Evolutionary conservation across 768 basidiomycete species (phyloP).

Genomic region (Ephemerocybe angulata): DNA sequence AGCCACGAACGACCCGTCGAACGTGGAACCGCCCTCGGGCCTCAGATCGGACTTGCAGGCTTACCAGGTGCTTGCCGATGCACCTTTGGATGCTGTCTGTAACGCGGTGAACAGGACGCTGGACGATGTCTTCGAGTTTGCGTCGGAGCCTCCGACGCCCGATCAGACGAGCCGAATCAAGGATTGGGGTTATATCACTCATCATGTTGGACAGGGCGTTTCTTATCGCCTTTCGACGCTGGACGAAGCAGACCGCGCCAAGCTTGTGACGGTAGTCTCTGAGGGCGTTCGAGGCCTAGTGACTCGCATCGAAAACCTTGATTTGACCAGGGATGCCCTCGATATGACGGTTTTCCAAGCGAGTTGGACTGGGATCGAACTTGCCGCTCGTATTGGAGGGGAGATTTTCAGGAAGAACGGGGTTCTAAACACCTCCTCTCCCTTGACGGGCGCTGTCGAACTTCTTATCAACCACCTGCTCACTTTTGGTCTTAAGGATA

Average conservation of each 20-base stretch:
- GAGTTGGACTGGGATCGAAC: conserved; percentile 66
- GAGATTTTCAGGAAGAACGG: conserved; percentile 16
- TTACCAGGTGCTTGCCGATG: background rate
- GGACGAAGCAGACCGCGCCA: background rate
- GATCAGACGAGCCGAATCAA: conserved; percentile 25
- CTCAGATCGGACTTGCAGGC: conserved; percentile 15
- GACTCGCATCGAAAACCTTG: background rate
- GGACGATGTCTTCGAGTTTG: conserved; percentile 40
- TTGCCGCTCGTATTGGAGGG: conserved; percentile 41
- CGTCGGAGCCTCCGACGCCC: conserved; percentile 33
- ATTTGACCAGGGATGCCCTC: conserved; percentile 26
- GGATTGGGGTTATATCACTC: conserved; percentile 40
- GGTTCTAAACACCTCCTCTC: conserved; percentile 8
- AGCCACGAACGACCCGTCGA: conserved; percentile 26
- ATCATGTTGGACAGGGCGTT: conserved; percentile 39
- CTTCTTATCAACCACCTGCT: conserved; percentile 35
- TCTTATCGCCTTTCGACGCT: conserved; percentile 43
- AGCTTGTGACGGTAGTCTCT: background rate
- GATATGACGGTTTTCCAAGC: conserved; percentile 40
- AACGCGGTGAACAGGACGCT: conserved; percentile 42
- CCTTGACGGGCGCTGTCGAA: background rate
- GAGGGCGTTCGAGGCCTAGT: background rate
- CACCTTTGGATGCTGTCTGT: conserved; percentile 25
- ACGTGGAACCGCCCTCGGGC: conserved; percentile 25
- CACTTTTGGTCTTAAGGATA: conserved; percentile 46